phyloP scores from a whole-genome alignment of 202 grass and related monocot genomes.

The Zizania palustris region DNA sequence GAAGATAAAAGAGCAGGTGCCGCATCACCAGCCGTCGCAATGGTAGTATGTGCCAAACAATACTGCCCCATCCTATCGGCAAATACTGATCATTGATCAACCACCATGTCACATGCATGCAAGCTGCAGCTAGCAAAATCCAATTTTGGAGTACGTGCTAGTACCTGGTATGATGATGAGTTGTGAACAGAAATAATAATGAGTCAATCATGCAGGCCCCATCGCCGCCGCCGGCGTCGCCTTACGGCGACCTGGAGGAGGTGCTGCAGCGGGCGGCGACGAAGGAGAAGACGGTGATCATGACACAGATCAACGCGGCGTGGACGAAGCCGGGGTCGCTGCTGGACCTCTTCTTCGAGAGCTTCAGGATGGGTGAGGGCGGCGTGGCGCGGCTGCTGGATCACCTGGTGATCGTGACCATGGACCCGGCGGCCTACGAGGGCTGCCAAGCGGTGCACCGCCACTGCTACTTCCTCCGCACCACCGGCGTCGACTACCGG shows the following conservation, averaged over 20 bases:
- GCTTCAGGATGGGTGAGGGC: slow-evolving; percentile 59
- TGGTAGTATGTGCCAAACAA: too few relatives aligned
- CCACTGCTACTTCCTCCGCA: slow-evolving; percentile 74
- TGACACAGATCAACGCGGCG: slow-evolving; percentile 79
- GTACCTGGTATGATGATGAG: not conserved
- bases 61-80: not conserved
- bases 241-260: slow-evolving; percentile 66
- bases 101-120: too few relatives aligned
- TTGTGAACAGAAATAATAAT: not conserved
- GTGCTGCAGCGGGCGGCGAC: slow-evolving; percentile 64
- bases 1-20: not conserved
- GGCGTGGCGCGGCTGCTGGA: slow-evolving; percentile 61
- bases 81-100: too few relatives aligned
- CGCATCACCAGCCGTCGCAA: not conserved
- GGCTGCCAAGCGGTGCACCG: slow-evolving; percentile 58
- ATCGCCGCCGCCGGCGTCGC: not conserved
- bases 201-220: not conserved
- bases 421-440: slow-evolving; percentile 74
- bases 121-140: not conserved
- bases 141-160: not conserved
- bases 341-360: slow-evolving; percentile 92
- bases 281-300: slow-evolving; percentile 73
- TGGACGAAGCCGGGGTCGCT: slow-evolving; percentile 69
- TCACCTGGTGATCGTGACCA: slow-evolving; percentile 79
- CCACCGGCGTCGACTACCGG: slow-evolving; percentile 56